phyloP scores from a whole-genome alignment of 2,329 filamentous ascomycete species.

The Bisporella sp. region DNA sequence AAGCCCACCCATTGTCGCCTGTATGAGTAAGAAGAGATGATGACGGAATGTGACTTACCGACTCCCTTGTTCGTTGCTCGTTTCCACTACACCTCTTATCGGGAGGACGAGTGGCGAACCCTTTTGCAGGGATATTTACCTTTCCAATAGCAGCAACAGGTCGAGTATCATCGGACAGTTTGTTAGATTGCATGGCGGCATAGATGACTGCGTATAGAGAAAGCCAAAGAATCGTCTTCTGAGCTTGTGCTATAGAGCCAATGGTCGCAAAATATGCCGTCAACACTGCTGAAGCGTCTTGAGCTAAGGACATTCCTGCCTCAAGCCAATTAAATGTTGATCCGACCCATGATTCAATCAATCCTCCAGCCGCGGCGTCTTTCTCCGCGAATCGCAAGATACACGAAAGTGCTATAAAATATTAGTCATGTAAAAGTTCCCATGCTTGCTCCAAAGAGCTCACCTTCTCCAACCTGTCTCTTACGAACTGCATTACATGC shows the following conservation, averaged over 20 bases:
- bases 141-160: constrained; percentile 1
- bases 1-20: background rate
- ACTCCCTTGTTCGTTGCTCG: background rate
- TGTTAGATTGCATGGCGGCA: background rate
- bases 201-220: background rate
- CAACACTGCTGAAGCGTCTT: background rate
- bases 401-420: constrained; percentile 1
- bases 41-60: background rate
- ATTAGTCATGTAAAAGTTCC: background rate
- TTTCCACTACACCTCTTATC: background rate
- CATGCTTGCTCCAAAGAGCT: no score
- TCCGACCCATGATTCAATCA: background rate
- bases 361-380: background rate
- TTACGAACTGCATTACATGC: background rate
- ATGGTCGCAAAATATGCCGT: background rate
- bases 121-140: constrained; percentile 3
- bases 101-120: background rate
- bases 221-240: constrained; percentile 4
- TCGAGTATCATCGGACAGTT: background rate
- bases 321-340: background rate
- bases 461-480: no score
- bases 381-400: background rate
- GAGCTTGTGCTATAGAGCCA: background rate
- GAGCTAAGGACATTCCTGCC: background rate
- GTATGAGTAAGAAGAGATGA: background rate